Evolutionary conservation across 345 rosid species (phyloP), one percentile per base, ranked within the genome.

Genomic region (Boechera divaricarpa): DNA sequence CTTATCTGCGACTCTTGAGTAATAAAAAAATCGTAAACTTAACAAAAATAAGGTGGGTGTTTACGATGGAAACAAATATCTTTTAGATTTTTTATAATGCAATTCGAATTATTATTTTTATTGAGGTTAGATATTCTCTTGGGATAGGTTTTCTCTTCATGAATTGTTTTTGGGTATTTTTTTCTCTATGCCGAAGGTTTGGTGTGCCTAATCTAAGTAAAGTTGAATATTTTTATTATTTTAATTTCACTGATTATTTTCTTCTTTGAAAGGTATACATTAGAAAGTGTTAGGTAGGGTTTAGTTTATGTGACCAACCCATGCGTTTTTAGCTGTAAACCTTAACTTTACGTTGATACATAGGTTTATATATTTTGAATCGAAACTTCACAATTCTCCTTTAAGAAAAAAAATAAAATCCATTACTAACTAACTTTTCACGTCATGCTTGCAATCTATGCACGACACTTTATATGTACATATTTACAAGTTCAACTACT

Each of bases 221-320:
- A 56, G 44, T 13, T 47, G n/a, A 48, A 35, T 51, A 10, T 58
- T 21, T 0, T 61, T 44, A 24, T 15, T 42, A 15, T 0, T n/a
- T 41, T 10, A 63, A 11, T 28, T 49, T 18, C 51, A 21, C 7
- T 56, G 51, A n/a, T 72, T 2, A 31, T 21, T 10, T 53, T 70
- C 8, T 45, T n/a, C 35, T 5, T 51, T 63, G 57, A 29, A 77
- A 69, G 36, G 56, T 60, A 53, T 39, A 21, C 31, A 69, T 69
- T 61, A 53, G 38, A 63, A 54, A 63, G 61, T 39, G 72, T 78
- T 78, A 67, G 78, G 78, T 73, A 28, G 57, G 64, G 60, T 74
- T 72, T 66, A 51, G 66, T 81, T 74, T 62, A 21, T 57, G 29
- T 62, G 55, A 70, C 72, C 75, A 70, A 52, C 32, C 44, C 31